Evolutionary conservation across 1,139 yeast species (phyloP).

Genomic region (Magnusiomyces fungicola): DNA sequence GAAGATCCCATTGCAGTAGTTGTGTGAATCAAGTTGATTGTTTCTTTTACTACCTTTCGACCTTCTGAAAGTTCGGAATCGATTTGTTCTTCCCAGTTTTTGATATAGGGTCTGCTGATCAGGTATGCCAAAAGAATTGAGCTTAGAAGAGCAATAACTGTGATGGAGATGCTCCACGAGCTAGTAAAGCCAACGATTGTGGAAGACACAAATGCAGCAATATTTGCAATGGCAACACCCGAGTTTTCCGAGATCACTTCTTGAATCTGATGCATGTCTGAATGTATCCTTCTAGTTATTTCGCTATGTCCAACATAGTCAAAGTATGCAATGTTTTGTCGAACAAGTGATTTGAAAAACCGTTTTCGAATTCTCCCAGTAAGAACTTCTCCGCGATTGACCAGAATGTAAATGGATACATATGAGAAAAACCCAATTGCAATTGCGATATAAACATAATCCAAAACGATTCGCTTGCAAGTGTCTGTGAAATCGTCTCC

Average conservation of each 20-base stretch:
- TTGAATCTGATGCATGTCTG: constrained; percentile 38
- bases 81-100: constrained; percentile 6
- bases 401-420: constrained; percentile 32
- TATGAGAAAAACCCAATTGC: constrained; percentile 32
- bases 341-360: constrained; percentile 34
- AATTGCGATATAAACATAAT: constrained; percentile 35
- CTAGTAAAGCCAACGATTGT: constrained; percentile 36
- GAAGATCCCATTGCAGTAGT: constrained; percentile 40
- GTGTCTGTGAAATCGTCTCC: constrained; percentile 28
- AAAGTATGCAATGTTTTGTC: constrained; percentile 40
- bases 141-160: constrained; percentile 33
- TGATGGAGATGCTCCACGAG: constrained; percentile 36
- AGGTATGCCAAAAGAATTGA: constrained; percentile 28
- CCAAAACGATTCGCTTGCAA: constrained; percentile 31
- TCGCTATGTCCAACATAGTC: constrained; percentile 41
- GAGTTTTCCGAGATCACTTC: constrained; percentile 41
- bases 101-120: constrained; percentile 27
- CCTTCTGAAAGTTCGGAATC: constrained; percentile 5
- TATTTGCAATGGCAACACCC: constrained; percentile 34
- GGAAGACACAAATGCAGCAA: constrained; percentile 36
- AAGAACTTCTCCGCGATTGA: constrained; percentile 37
- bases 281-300: constrained; percentile 38
- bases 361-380: constrained; percentile 38
- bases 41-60: constrained; percentile 20
- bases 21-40: constrained; percentile 34